These are phyloP conservation scores for Naganishia randhawae DNA, from an alignment of 768 basidiomycete genomes.

Conservation along the genomic window DNA sequence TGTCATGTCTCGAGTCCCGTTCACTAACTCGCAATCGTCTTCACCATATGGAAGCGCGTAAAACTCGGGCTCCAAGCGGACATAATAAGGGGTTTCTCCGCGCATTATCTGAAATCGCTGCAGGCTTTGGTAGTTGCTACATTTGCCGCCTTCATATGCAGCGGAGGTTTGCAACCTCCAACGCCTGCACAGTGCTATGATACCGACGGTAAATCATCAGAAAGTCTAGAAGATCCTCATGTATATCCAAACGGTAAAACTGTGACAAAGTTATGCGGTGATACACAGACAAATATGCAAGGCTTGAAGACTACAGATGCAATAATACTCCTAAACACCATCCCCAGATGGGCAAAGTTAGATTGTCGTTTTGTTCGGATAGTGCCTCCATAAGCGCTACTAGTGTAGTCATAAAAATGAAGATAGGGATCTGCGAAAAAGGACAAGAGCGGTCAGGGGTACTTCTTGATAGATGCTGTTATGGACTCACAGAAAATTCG, in stretches of 20 bases:
- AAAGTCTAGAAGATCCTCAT: too few species aligned
- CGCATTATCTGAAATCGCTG: background rate
- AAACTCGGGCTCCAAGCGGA: background rate
- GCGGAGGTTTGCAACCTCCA: too few species aligned
- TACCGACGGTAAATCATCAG: too few species aligned
- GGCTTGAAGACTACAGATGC: conserved; percentile 46
- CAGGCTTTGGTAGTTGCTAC: background rate
- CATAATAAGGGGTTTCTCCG: background rate
- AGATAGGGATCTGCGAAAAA: conserved; percentile 61
- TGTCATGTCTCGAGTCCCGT: conserved; percentile 1
- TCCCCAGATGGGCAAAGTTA: conserved; percentile 91
- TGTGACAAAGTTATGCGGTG: background rate
- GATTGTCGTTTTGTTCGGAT: conserved; percentile 94
- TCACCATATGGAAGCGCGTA: background rate
- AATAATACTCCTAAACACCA: conserved; percentile 79
- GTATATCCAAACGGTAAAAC: background rate
- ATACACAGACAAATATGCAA: background rate
- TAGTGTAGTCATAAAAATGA: conserved; percentile 61
- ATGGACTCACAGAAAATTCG: conserved; percentile 66
- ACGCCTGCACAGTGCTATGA: too few species aligned
- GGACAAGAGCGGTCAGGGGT: background rate
- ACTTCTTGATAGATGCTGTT: background rate
- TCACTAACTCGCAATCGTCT: background rate
- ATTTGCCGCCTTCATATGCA: too few species aligned
- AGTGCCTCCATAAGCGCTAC: conserved; percentile 80